Evolutionary conservation across 805 yeast genomes (phyloP).

Genomic region (Wickerhamomyces xylosicus): DNA sequence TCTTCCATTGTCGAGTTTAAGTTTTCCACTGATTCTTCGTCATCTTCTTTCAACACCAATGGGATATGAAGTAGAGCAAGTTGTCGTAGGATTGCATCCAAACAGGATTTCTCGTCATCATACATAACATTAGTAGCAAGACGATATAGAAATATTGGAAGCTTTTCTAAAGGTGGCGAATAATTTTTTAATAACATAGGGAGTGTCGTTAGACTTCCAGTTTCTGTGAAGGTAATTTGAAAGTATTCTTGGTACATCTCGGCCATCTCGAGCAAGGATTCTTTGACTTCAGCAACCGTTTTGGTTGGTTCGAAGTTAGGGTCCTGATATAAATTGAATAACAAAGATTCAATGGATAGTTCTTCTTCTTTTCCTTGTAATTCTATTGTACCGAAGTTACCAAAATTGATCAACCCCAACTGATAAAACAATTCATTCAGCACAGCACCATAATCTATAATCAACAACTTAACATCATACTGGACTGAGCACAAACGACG

Average conservation of each 20-base stretch:
- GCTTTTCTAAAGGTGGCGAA: conserved; percentile 48
- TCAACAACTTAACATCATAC: conserved; percentile 62
- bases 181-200: conserved; percentile 66
- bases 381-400: conserved; percentile 61
- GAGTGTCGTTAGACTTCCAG: conserved; percentile 30
- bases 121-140: conserved; percentile 53
- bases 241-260: conserved; percentile 84
- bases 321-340: conserved; percentile 7
- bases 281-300: conserved; percentile 19
- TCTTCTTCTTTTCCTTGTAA: conserved; percentile 21
- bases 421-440: conserved; percentile 72
- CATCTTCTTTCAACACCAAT: conserved; percentile 27
- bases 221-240: conserved; percentile 30
- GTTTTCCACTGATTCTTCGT: conserved; percentile 12
- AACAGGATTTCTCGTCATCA: conserved; percentile 57
- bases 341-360: background rate
- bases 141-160: conserved; percentile 57
- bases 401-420: conserved; percentile 63
- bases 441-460: conserved; percentile 73
- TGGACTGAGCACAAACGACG: conserved; percentile 77
- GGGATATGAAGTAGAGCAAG: conserved; percentile 71
- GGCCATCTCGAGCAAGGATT: conserved; percentile 35
- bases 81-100: conserved; percentile 54
- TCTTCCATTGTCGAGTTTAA: conserved; percentile 38
- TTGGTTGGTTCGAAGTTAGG: conserved; percentile 9